Conservation (phyloP, 164 flowering plant species). For the Chloranthus sessilifolius region DNA sequence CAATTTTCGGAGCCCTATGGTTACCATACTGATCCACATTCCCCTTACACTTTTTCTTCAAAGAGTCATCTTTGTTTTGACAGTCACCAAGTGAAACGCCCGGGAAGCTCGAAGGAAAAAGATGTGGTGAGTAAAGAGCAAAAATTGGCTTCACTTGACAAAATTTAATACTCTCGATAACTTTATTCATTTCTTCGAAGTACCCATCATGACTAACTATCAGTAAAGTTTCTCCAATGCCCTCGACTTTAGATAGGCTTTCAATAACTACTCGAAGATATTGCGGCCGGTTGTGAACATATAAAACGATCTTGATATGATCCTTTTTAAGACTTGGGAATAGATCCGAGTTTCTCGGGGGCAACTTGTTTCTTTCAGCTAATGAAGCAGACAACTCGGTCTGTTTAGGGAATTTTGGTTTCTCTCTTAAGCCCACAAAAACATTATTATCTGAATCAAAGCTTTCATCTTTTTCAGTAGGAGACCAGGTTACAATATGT, state of each 20-base stretch:
- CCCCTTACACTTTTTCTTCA: conserved; percentile 46
- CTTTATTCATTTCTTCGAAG: conserved; percentile 77
- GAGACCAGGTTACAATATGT: conserved; percentile 4
- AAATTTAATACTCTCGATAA: conserved; percentile 64
- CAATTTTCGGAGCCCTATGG: conserved; percentile 84
- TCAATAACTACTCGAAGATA: conserved; percentile 66
- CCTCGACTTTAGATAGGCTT: conserved; percentile 67
- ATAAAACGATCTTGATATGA: conserved; percentile 68
- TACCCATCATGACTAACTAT: conserved; percentile 91
- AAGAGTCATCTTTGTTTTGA: conserved; percentile 50
- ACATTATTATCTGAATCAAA: not conserved
- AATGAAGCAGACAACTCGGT: conserved; percentile 47
- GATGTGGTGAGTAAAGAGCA: conserved; percentile 82
- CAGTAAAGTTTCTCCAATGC: conserved; percentile 72
- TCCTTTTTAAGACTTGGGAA: conserved; percentile 53
- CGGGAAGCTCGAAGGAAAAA: conserved; percentile 69
- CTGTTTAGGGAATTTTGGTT: conserved; percentile 58
- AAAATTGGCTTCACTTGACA: conserved; percentile 94
- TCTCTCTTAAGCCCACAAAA: not conserved
- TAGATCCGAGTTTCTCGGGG: conserved; percentile 68
- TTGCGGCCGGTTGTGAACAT: conserved; percentile 90
- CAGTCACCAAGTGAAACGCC: conserved; percentile 68
- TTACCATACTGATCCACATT: conserved; percentile 89
- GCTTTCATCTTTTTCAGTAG: conserved; percentile 15
- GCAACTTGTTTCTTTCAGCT: conserved; percentile 50